phyloP scores from a whole-genome alignment of 2,329 filamentous ascomycete genomes.

The Trichophyton verrucosum region DNA sequence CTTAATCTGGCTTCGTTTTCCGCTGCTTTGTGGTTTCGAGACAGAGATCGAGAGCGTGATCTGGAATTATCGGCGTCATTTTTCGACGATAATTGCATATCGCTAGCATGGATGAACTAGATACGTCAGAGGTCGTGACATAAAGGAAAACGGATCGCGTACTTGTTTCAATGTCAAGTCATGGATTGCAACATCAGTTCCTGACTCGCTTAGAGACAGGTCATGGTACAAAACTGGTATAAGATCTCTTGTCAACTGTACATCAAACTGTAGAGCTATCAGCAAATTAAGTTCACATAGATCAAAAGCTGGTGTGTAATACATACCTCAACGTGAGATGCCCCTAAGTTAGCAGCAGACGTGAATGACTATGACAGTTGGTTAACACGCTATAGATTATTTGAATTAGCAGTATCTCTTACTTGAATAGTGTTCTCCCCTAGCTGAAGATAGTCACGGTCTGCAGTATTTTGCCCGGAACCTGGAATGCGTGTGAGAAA shows the following conservation, averaged over 20 bases:
- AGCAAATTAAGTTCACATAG: conserved; percentile 4
- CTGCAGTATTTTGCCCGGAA: conserved; percentile 20
- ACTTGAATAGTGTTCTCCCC: conserved; percentile 30
- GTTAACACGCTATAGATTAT: background rate
- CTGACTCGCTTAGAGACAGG: conserved; percentile 32
- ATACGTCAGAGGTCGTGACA: conserved; percentile 4
- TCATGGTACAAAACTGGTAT: conserved; percentile 34
- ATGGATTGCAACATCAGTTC: conserved; percentile 32
- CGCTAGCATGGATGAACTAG: conserved; percentile 23
- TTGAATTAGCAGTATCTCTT: background rate
- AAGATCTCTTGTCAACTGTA: conserved; percentile 32
- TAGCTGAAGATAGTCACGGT: conserved; percentile 24
- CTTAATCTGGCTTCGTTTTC: conserved; percentile 15
- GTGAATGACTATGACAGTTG: conserved; percentile 21
- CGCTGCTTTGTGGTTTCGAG: conserved; percentile 7
- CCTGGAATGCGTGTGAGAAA: background rate
- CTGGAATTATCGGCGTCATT: background rate
- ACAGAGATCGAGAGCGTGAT: conserved; percentile 18
- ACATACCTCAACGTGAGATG: conserved; percentile 25
- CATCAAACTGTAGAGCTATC: conserved; percentile 19
- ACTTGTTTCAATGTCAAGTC: conserved; percentile 29
- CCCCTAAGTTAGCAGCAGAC: conserved; percentile 24
- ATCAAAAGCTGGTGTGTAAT: background rate
- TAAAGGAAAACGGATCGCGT: background rate
- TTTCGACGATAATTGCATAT: conserved; percentile 12